Conservation (phyloP, 257 asterid species). For the Scutellaria minor region DNA sequence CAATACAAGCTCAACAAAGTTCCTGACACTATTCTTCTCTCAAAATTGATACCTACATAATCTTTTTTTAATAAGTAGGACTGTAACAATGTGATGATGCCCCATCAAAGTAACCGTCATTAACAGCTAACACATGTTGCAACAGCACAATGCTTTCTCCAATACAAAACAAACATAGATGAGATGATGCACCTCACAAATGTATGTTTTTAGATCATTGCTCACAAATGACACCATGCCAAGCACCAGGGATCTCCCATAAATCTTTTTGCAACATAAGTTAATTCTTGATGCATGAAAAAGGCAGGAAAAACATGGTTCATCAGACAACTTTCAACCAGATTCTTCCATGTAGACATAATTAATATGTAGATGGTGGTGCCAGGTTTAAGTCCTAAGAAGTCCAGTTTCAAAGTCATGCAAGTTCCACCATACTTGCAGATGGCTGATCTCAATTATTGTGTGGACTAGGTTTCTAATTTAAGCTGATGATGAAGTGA, state of each 20-base stretch:
- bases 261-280: neutral
- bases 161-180: neutral
- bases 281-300: conserved; percentile 1
- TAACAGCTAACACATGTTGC: neutral
- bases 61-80: conserved; percentile 13
- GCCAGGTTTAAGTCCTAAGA: neutral
- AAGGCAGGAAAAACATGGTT: conserved; percentile 4
- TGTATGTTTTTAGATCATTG: neutral
- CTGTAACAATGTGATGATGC: conserved; percentile 7
- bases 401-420: neutral
- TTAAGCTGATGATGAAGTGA: neutral
- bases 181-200: neutral
- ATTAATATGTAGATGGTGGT: neutral
- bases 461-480: neutral
- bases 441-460: neutral
- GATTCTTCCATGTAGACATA: neutral
- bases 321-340: neutral
- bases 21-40: conserved; percentile 23
- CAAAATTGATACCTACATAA: neutral
- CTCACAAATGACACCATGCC: neutral
- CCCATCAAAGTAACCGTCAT: conserved; percentile 3
- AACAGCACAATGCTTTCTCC: neutral
- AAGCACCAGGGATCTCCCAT: conserved; percentile 17
- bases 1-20: conserved; percentile 30
- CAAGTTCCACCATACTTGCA: neutral